Evolutionary conservation across 2,329 filamentous ascomycete species (phyloP), one percentile per base, ranked within the genome.

Genomic region (Colletotrichum orchidophilum): DNA sequence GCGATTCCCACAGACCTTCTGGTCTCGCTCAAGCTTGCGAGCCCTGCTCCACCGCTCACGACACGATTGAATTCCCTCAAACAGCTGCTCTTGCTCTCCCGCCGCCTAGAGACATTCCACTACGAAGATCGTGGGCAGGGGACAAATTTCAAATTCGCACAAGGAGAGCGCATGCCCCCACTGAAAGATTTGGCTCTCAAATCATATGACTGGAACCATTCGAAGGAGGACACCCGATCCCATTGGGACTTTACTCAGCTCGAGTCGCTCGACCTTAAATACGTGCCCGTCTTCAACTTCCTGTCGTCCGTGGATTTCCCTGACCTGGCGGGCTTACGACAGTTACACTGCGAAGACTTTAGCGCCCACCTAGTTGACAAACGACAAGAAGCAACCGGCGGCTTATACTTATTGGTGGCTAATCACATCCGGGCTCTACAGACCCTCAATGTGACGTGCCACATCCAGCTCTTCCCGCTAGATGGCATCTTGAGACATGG

Each of bases 201-300:
- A 59, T 86, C 83, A 1, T 87, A 88, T 72, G 83, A 87, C 76
- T 87, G 86, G 86, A 77, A 80, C 11, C 86, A 87, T 72, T 77
- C 76, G 1, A 58, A 74, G 0, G 76, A 80, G 3, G 81, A 81
- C 4, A 84, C 85, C 5, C 73, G 67, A 1, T 73, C 70, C 21
- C 84, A 87, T 67, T 87, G 85, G 85, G 80, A 86, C 74, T 82
- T 87, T 71, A 83, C 83, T 5, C 73, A 73, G n/a, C 79, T 87
- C 31, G 75, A 78, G 26, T 80, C 77, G 2, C 78, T 87, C 8
- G 77, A 81, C 33, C 78, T 87, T 39, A 73, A 83, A 29, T 82
- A 83, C 29, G 83, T 87, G 5, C 85, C 86, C 1, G 73, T 84
- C 13, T 81, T 79, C 72, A 81, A 81, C 52, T 87, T 87, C 58